phyloP scores from a whole-genome alignment of 176 grass and related monocot species.

The Eragrostis nindensis region DNA sequence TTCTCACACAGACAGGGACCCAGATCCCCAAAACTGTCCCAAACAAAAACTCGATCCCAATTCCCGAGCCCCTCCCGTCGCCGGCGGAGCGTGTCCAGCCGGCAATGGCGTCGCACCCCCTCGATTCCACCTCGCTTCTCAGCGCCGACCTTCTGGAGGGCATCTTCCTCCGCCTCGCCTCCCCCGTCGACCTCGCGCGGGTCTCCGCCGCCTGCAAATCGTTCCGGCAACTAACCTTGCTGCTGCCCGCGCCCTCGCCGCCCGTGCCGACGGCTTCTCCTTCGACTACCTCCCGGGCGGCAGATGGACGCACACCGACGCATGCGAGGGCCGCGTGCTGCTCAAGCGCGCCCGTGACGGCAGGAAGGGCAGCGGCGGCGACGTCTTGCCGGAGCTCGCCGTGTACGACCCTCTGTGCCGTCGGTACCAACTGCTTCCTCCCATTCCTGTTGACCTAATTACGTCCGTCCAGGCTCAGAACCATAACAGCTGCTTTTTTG shows the following conservation, averaged over 20 bases:
- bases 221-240: slow-evolving; percentile 8
- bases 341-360: no score
- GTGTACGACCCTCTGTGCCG: slow-evolving; percentile 28
- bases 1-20: no score
- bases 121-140: no score
- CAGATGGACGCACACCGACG: background rate
- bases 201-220: background rate
- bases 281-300: background rate
- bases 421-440: background rate
- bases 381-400: background rate
- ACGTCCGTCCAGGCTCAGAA: background rate
- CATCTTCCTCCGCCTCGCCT: no score
- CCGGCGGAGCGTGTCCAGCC: no score
- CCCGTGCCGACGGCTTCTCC: background rate
- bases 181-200: no score
- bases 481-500: background rate
- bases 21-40: no score
- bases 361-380: no score
- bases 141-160: no score
- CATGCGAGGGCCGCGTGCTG: background rate
- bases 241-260: background rate
- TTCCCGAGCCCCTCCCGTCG: no score
- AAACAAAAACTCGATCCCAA: no score
- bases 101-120: no score
- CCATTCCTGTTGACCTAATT: background rate